A percentile compares a stretch with the other conserved stretches of the same genome.
Evolutionary conservation across 441 rosid species (phyloP).

Genomic region (Omphalea diandra): DNA sequence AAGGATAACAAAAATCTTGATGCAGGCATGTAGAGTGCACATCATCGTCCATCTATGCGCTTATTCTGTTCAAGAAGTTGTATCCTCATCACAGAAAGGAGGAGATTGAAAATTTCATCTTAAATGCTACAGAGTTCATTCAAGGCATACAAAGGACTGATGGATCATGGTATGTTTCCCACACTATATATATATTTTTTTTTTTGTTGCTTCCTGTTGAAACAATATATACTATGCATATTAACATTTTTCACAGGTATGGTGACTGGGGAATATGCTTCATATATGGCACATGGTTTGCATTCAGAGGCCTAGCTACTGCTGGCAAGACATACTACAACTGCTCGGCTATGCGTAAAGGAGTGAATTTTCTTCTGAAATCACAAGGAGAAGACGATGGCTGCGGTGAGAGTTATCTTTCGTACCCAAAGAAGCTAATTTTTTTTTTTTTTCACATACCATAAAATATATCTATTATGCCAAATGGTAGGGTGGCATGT

Average conservation of each 20-base stretch:
- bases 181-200: no score
- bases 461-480: background rate
- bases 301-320: conserved; percentile 47
- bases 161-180: conserved; percentile 51
- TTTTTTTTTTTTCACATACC: background rate
- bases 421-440: conserved; percentile 48
- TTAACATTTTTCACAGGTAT: conserved; percentile 35
- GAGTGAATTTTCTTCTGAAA: conserved; percentile 49
- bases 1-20: background rate
- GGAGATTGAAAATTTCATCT: conserved; percentile 42
- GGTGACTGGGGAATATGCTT: conserved; percentile 73
- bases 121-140: conserved; percentile 37
- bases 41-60: conserved; percentile 46
- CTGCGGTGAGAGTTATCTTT: conserved; percentile 67
- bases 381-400: conserved; percentile 51
- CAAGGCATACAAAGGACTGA: conserved; percentile 45
- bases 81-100: conserved; percentile 54
- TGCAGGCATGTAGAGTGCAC: conserved; percentile 47
- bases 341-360: conserved; percentile 43
- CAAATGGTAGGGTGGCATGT: no score
- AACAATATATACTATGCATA: background rate
- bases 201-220: background rate
- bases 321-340: conserved; percentile 53
- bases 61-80: conserved; percentile 46
- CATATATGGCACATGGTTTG: conserved; percentile 63